Conservation (phyloP, 768 basidiomycete species). For the Tricholoma saponaceum region DNA sequence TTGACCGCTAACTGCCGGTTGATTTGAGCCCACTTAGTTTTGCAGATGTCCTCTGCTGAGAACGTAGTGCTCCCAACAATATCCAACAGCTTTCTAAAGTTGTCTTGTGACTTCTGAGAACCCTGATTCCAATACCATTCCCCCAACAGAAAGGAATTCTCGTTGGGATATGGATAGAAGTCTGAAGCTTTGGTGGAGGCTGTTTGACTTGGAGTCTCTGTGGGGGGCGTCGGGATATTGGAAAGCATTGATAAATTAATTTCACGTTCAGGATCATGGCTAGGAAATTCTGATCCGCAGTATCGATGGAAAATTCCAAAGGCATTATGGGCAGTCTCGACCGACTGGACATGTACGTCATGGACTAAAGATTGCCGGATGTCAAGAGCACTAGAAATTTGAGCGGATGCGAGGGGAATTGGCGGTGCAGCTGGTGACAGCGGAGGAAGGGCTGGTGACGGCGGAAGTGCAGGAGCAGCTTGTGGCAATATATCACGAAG, state of each 20-base stretch:
- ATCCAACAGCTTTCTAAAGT: conserved; percentile 9
- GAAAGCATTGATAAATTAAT: background rate
- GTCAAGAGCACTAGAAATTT: background rate
- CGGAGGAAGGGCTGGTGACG: background rate
- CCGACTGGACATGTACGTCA: background rate
- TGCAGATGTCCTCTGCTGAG: background rate
- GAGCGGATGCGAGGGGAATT: background rate
- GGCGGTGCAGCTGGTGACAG: background rate
- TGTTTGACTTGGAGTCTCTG: background rate
- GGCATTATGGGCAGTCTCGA: background rate
- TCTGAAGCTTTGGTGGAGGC: background rate
- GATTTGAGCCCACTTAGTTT: background rate
- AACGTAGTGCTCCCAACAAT: background rate
- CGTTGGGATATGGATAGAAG: conserved; percentile 4
- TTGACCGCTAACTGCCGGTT: background rate
- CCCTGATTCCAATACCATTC: conserved; percentile 18
- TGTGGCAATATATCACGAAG: background rate
- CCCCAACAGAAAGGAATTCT: conserved; percentile 7
- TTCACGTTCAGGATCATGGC: background rate
- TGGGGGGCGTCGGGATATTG: background rate
- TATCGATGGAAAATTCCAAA: background rate
- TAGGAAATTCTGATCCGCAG: background rate
- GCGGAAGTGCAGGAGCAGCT: background rate
- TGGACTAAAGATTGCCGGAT: background rate
- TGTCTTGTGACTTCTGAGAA: conserved; percentile 11